phyloP scores from a whole-genome alignment of 106 monocot genomes.

The Apostasia ramifera region DNA sequence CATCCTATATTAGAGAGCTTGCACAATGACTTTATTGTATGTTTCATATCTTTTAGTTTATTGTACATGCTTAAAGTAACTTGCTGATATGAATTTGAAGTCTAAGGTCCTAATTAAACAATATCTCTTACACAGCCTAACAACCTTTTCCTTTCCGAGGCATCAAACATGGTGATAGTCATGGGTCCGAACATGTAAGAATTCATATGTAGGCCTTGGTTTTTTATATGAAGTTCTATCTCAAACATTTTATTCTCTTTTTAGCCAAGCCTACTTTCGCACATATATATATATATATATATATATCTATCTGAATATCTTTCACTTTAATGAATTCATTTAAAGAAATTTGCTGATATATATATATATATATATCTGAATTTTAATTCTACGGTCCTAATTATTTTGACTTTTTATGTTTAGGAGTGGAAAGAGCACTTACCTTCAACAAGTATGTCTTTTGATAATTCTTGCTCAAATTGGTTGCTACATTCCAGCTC shows the following conservation, averaged over 20 bases:
- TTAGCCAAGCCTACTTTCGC: too few relatives aligned
- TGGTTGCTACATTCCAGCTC: constrained; percentile 94
- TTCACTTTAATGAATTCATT: background rate
- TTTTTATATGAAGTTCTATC: background rate
- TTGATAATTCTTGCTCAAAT: constrained; percentile 91
- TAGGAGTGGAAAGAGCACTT: constrained; percentile 99
- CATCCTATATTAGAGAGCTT: constrained; percentile 88
- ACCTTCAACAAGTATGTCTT: constrained; percentile 92
- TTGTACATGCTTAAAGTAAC: background rate
- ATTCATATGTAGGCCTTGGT: background rate
- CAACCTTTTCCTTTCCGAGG: constrained; percentile 95
- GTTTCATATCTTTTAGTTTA: constrained; percentile 10
- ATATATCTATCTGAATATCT: background rate
- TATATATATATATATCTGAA: background rate
- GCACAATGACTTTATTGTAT: constrained; percentile 82
- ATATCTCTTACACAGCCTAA: constrained; percentile 68
- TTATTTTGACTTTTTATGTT: constrained; percentile 8
- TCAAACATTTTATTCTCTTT: too few relatives aligned
- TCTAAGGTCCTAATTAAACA: background rate
- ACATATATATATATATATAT: too few relatives aligned
- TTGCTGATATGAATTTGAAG: constrained; percentile 2
- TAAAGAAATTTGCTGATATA: too few relatives aligned
- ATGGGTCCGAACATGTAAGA: constrained; percentile 98
- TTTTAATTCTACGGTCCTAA: background rate
- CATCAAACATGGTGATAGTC: constrained; percentile 87